Base-by-base conservation (phyloP, 2,329 filamentous ascomycete species). In the Tolypocladium amazonense region DNA sequence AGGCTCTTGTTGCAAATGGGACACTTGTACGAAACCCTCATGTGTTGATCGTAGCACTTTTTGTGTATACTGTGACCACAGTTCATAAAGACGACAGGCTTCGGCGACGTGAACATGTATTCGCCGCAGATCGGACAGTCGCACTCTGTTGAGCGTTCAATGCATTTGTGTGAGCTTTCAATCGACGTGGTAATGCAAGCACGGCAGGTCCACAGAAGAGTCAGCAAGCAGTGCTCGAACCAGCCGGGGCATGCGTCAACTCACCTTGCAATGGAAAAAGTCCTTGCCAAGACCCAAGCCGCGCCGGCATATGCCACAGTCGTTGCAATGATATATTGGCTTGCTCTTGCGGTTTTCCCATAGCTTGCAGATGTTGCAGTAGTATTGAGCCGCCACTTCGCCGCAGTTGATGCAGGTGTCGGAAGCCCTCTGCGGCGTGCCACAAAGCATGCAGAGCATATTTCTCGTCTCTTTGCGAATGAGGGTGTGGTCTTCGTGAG, bases 401-500 rank as follows among this genome's bases (percentile, higher is more conserved):
- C 87, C 88, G 71, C 94, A 99, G 59, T 84, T 81, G 57, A 82
- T 79, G 72, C 94, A 99, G 57, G 84, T 80, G 63, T 96, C 90
- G 37, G 85, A 85, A 4, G 89, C 92, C 60, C 84, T 84, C 68
- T 99, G 94, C 2, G 94, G 88, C 59, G 88, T 90, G 8, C 87
- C 85, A 72, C 94, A 99, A 35, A 92, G 80, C 94, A 99, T 99
- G 73, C 94, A 99, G 7, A 99, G 82, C 94, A 99, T 99, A 68
- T 97, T 88, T 72, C 88, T 88, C 9, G 93, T 99, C 66, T 90
- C 88, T 66, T 86, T 87, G 57, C 94, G 85, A 66, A 92, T 85
- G 60, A 99, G 78, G 61, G 78, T 80, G 71, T 96, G 91, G 65
- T 90, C 86, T 68, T 97, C 90, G 11, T 78, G 82, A 56, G 86